Evolutionary conservation across 2,329 filamentous ascomycete species (phyloP), one percentile per base, ranked within the genome.

Genomic region (Stylonectria norvegica): DNA sequence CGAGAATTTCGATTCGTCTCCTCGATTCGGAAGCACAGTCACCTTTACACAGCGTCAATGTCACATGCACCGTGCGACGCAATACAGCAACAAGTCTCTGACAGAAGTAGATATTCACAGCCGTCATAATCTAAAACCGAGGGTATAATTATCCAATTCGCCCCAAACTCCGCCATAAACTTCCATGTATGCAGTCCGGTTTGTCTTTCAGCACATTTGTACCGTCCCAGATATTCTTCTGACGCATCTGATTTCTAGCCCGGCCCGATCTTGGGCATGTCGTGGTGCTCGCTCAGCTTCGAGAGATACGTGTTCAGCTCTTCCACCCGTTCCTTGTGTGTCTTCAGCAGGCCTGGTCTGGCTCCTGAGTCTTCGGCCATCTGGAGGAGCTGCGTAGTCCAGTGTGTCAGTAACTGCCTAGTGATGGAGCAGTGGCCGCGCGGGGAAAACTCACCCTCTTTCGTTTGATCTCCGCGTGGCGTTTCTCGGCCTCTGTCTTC

Each of bases 251-350:
- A n/a, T n/a, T n/a, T 20, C 33, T 67, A 81, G 27, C 78, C 78
- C 1, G 78, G 78, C 9, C 78, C 78, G 41, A 81, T 81, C 69
- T 80, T 81, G 55, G 78, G 78, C 90, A 98, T 98, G 63, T 98
- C 93, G 66, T 98, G 91, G 69, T 98, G 93, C 68, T 98, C 93
- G 67, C 88, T 95, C 58, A 98, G 68, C 51, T 83, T 86, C 50
- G 88, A 93, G 23, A 98, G 71, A 63, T 97, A 96, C 49, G 86
- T 88, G 63, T 98, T 98, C 55, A 97, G 71, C 63, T 96, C 89
- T 64, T 97, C 90, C 30, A 98, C 91, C 9, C 89, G 82, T 70
- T 98, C 87, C 64, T 97, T 97, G 66, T 98, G 93, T 20, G 90
- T 95, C 73, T 96, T 97, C 52, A 91, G 79, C 12, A 94, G 84